Base-by-base conservation (phyloP, 495 filamentous ascomycete species). In the Daldinia childiae region DNA sequence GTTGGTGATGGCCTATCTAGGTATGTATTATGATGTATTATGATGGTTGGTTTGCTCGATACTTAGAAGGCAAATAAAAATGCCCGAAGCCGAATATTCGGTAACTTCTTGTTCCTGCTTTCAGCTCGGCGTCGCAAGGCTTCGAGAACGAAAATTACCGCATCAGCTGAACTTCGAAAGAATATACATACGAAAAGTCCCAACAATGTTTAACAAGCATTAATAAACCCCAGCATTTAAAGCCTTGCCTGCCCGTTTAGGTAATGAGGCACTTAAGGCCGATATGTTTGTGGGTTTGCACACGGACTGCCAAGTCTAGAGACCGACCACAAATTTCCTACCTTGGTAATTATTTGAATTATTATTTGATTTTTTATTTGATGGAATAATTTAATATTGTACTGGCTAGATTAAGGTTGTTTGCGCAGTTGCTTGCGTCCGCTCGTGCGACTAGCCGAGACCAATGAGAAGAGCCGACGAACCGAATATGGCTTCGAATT, bases 111-210 rank as follows among this genome's bases (percentile, higher is more conserved):
- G 6, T 68, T 60, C 39, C 26, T 45, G 39, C 39, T 60, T 73
- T 73, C 71, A 73, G 71, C 71, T 73, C 60, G 56, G 62, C 62
- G 61, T 62, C 34, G 51, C 36, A 45, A 69, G 71, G 71, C 71
- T 73, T 65, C 24, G 15, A 30, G 24, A 66, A 57, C 17, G 19
- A 48, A 62, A 43, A 34, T 34, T 34, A 1, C 54, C 54, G 57
- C 57, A 52, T 26, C 48, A 73, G 71, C 71, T 73, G 71, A 73
- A 73, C 43, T 26, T 54, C 30, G 7, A 55, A 67, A 24, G 19
- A 50, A 30, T 17, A 17, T 12, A 43, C 11, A 6, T 12, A 34
- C 27, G 15, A 41, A 58, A 58, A 58, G 39, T 54, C 30, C 30
- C 26, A 29, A 39, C 6, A 43, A 29, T 12, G 3, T 17, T n/a